Conservation (phyloP, 2,329 filamentous ascomycete species). For the Fusarium euwallaceae region DNA sequence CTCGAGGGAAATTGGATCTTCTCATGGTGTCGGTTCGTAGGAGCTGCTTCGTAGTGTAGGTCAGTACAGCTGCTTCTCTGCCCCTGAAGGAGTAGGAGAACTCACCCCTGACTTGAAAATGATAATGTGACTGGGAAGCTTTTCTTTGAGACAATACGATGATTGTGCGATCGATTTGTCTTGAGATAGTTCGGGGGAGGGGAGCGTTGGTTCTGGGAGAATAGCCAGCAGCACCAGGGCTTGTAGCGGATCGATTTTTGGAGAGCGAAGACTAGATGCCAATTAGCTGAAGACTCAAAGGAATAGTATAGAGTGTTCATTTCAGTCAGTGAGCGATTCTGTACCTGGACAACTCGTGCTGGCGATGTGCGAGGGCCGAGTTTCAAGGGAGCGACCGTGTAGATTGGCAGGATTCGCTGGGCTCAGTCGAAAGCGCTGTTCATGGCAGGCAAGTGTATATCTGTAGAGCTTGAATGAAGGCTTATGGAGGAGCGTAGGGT, state of each 20-base stretch:
- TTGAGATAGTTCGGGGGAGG: not conserved
- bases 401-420: not conserved
- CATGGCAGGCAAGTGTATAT: not conserved
- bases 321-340: fast-evolving
- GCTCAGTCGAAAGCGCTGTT: not conserved
- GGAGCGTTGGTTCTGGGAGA: not conserved
- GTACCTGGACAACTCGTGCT: no score
- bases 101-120: not conserved
- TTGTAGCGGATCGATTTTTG: not conserved
- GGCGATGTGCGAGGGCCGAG: not conserved
- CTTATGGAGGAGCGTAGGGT: not conserved
- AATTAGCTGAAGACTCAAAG: not conserved
- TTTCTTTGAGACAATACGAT: not conserved
- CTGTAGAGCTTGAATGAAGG: not conserved
- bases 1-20: not conserved
- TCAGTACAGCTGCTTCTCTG: not conserved
- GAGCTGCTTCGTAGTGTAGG: not conserved
- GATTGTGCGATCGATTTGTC: not conserved
- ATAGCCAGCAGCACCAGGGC: not conserved
- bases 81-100: not conserved
- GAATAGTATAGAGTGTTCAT: fast-evolving
- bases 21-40: not conserved
- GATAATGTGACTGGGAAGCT: no score
- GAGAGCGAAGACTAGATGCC: not conserved
- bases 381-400: not conserved